Conservation (phyloP, 2,329 filamentous ascomycete species). For the Xylaria sp. region DNA sequence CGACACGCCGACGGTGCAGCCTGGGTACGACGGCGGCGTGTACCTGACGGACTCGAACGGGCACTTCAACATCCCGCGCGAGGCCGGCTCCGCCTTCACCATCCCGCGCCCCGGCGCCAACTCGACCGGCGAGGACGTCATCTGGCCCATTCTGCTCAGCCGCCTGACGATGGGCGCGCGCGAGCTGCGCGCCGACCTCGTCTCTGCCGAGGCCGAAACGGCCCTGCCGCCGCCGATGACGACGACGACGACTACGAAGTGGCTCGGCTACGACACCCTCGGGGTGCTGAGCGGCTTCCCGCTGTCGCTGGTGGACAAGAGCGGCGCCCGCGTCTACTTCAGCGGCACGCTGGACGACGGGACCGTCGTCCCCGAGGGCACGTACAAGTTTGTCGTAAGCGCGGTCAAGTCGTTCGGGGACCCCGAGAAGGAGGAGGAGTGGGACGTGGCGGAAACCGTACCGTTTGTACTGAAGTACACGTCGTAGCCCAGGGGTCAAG, state of each 20-base stretch:
- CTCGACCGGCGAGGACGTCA: background rate
- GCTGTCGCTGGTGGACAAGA: constrained; percentile 2
- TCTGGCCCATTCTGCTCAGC: constrained; percentile 5
- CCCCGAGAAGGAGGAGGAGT: constrained; percentile 26
- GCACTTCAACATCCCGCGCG: constrained; percentile 4
- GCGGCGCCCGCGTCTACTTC: constrained; percentile 3
- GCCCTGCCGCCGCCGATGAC: no score
- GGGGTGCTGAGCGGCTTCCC: constrained; percentile 9
- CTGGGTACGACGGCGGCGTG: constrained; percentile 1
- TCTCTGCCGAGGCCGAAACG: constrained; percentile 2
- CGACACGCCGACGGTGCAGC: background rate
- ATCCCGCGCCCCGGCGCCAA: constrained; percentile 3
- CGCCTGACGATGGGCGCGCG: constrained; percentile 4
- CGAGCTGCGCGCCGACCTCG: constrained; percentile 6
- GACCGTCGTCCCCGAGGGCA: constrained; percentile 31
- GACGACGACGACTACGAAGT: constrained; percentile 4
- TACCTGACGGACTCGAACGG: constrained; percentile 2
- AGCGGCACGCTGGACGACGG: constrained; percentile 32
- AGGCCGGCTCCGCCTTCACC: constrained; percentile 6
- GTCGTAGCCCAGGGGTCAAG: background rate
- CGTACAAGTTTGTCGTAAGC: constrained; percentile 33
- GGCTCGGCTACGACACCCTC: constrained; percentile 7
- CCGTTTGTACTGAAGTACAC: constrained; percentile 24
- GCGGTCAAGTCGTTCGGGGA: constrained; percentile 36
- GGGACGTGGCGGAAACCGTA: constrained; percentile 29